Conservation (phyloP, 805 yeast species). For the Candida arabinofermentans region DNA sequence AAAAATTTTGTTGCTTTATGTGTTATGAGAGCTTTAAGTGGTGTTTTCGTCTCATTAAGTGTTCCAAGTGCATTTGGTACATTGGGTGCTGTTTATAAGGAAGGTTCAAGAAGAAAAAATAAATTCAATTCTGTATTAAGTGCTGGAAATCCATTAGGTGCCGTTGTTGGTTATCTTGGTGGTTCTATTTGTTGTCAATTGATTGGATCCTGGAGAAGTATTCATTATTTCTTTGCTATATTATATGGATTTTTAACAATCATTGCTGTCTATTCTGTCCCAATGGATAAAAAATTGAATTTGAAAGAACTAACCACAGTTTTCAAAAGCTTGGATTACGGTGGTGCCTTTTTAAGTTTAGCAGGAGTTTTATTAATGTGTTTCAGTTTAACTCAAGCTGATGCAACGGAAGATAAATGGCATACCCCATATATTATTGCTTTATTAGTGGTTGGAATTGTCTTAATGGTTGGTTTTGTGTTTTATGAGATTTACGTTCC, state of each 20-base stretch:
- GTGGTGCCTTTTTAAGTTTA: conserved; percentile 34
- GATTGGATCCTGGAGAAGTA: conserved; percentile 34
- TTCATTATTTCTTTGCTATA: conserved; percentile 35
- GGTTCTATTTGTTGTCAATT: conserved; percentile 37
- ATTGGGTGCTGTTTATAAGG: conserved; percentile 32
- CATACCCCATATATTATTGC: conserved; percentile 39
- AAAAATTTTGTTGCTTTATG: conserved; percentile 30
- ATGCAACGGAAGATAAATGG: conserved; percentile 36
- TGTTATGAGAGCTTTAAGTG: conserved; percentile 36
- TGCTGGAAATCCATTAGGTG: conserved; percentile 42
- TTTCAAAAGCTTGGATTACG: conserved; percentile 30
- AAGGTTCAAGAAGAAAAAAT: conserved; percentile 33
- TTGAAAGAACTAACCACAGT: conserved; percentile 9
- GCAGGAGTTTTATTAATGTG: conserved; percentile 33
- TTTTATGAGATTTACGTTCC: conserved; percentile 35
- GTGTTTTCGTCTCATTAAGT: conserved; percentile 33
- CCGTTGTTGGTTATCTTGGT: conserved; percentile 33
- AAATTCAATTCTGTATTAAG: conserved; percentile 33
- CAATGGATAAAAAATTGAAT: conserved; percentile 27
- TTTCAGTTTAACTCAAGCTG: conserved; percentile 38
- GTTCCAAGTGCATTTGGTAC: conserved; percentile 42
- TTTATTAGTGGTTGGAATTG: conserved; percentile 32
- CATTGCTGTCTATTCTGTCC: conserved; percentile 27
- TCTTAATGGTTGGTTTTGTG: conserved; percentile 26
- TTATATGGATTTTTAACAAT: conserved; percentile 26